Base-by-base conservation (phyloP, 441 rosid species). In the Raphanus hybrid region DNA sequence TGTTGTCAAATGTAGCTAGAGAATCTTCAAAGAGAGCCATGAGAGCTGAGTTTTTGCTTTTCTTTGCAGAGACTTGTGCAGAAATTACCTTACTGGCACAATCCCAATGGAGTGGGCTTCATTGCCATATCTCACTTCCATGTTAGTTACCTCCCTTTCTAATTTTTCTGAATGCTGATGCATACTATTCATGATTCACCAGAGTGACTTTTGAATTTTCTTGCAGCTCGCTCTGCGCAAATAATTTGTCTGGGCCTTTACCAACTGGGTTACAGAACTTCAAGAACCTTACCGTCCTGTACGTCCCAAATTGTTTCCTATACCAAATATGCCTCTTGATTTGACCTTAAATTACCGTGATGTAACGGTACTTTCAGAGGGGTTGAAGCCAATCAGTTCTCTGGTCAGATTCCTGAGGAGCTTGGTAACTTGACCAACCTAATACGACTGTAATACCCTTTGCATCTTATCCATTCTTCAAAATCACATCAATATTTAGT, bases 31-130 rank as follows among this genome's bases (percentile, higher is more conserved):
- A 55, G 60, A 55, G 60, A 55, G 12, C 26, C 29, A 59, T 59
- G 35, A 59, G 63, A 27, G 66, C 65, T 15, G 39, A 60, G 9
- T 48, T 37, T 11, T 45, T 15, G n/a, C 18, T 62, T 18, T 52
- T 39, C 1, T 71, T 26, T 73, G 77, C 77, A 78, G 81, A 8
- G 10, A 77, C 34, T 65, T 77, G 5, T 65, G 67, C 63, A 16
- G 18, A 34, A 77, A 77, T 1, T 77, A 77, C 68, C 81, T 77
- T 0, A 12, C 67, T 0, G 81, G 81, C 5, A 16, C 81, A 59
- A 77, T 77, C 41, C 81, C 81, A 3, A 48, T 71, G 67, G 81
- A 77, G 52, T 77, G 81, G 81, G 76, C 68, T 66, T 71, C 68
- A 45, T 0, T 77, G 18, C 76, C 10, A 20, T 1, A 71, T n/a